Base-by-base conservation (phyloP, 2,329 filamentous ascomycete species). In the Colletotrichum endophyticum region DNA sequence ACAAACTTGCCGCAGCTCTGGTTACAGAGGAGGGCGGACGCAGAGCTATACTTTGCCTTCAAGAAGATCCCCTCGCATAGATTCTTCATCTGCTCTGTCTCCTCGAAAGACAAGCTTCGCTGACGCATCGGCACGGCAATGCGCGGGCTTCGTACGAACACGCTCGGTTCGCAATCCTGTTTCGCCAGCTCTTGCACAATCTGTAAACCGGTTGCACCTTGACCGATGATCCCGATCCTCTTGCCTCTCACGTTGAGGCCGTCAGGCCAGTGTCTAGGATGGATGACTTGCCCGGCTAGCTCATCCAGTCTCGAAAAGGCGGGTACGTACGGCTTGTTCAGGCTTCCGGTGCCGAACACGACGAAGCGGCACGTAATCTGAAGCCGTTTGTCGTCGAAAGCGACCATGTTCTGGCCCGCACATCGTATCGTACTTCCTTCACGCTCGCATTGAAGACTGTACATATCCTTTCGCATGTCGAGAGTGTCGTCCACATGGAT, bases 81-180 rank as follows among this genome's bases (percentile, higher is more conserved):
- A 1, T 79, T 78, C 53, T 85, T 86, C 12, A 79, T 79, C 34
- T 83, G 83, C 27, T 88, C 83, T 73, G 90, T 86, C 70, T 90
- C 87, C 63, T 89, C 84, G 34, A 81, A 83, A 0, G 85, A 85
- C 2, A 91, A 79, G 5, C 81, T 69, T 5, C 84, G 81, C 77
- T 92, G 89, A 3, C 86, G 83, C 89, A 93, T 92, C 0, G 92
- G 92, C 0, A 93, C 79, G 16, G 88, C 89, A 16, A 90, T 86
- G 72, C 91, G 92, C 0, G 91, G 90, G 3, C 89, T 92, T 22
- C 91, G 85, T 73, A 92, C 88, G 78, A 92, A 91, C 4, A 92
- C 88, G 3, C 81, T 84, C 27, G 86, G 73, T 16, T 83, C 67
- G 13, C 66, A 71, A 19, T 86, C 82, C 78, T 80, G 57, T 78